Conservation (phyloP, 306 rosid species). For the Lathyrus aphaca region DNA sequence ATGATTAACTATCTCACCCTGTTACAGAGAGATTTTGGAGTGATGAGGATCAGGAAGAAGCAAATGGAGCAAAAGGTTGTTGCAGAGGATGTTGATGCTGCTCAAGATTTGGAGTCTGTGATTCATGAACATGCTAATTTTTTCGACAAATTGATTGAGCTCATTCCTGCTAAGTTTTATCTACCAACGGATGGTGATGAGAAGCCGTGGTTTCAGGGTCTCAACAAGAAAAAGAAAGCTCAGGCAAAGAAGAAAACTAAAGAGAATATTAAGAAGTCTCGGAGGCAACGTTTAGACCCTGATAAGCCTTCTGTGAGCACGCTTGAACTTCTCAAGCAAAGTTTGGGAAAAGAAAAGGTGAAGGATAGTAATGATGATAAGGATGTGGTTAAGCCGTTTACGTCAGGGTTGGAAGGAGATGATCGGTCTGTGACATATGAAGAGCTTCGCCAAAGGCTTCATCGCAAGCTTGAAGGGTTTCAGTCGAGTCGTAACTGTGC, state of each 20-base stretch:
- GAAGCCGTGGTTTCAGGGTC: constrained; percentile 89
- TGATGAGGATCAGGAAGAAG: constrained; percentile 19
- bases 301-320: constrained; percentile 68
- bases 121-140: constrained; percentile 64
- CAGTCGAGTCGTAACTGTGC: constrained; percentile 51
- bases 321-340: constrained; percentile 62
- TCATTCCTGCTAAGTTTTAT: constrained; percentile 85
- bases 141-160: constrained; percentile 79
- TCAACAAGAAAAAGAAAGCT: constrained; percentile 62
- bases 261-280: constrained; percentile 74
- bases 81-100: constrained; percentile 1
- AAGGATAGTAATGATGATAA: constrained; percentile 47
- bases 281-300: constrained; percentile 72
- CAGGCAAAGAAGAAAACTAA: constrained; percentile 34
- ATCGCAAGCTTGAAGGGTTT: constrained; percentile 61
- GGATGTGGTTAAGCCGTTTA: constrained; percentile 44
- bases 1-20: not conserved
- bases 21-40: constrained; percentile 12
- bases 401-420: constrained; percentile 53
- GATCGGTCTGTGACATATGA: constrained; percentile 68
- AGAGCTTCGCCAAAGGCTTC: constrained; percentile 50
- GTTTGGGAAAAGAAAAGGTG: constrained; percentile 51
- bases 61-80: constrained; percentile 1
- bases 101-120: constrained; percentile 48
- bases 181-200: constrained; percentile 60